phyloP scores from a whole-genome alignment of 805 yeast genomes.

The Saccharomycopsis olivae region DNA sequence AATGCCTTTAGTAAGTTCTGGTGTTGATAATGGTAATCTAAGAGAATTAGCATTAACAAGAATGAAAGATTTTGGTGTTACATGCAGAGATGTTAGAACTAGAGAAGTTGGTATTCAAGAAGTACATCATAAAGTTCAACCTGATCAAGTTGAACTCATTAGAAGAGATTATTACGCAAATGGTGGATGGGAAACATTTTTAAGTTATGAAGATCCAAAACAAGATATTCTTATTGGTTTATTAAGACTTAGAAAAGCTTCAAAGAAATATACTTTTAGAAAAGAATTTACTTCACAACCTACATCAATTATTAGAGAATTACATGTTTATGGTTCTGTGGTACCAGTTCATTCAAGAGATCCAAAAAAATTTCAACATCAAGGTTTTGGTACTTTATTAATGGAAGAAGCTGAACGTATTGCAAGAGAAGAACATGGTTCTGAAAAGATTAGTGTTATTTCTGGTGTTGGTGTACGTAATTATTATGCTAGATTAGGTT shows the following conservation, averaged over 20 bases:
- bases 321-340: slow-evolving; percentile 95
- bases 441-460: slow-evolving; percentile 83
- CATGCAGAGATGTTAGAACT: slow-evolving; percentile 92
- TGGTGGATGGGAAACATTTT: slow-evolving; percentile 97
- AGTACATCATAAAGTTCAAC: slow-evolving; percentile 92
- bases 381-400: slow-evolving; percentile 92
- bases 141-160: slow-evolving; percentile 92
- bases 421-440: slow-evolving; percentile 90
- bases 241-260: slow-evolving; percentile 76
- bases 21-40: slow-evolving; percentile 95
- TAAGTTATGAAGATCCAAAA: slow-evolving; percentile 93
- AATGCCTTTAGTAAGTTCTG: slow-evolving; percentile 95
- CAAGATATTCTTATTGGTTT: slow-evolving; percentile 92
- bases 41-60: slow-evolving; percentile 92
- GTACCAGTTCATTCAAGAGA: slow-evolving; percentile 95
- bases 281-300: slow-evolving; percentile 78
- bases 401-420: slow-evolving; percentile 99
- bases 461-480: slow-evolving; percentile 97
- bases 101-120: slow-evolving; percentile 98
- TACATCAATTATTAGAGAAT: slow-evolving; percentile 90
- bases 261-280: slow-evolving; percentile 81
- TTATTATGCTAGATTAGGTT: slow-evolving; percentile 88
- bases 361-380: slow-evolving; percentile 97
- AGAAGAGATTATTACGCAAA: slow-evolving; percentile 95
- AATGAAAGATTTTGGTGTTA: slow-evolving; percentile 96